Conservation (phyloP, 345 rosid species). For the Populus alba region DNA sequence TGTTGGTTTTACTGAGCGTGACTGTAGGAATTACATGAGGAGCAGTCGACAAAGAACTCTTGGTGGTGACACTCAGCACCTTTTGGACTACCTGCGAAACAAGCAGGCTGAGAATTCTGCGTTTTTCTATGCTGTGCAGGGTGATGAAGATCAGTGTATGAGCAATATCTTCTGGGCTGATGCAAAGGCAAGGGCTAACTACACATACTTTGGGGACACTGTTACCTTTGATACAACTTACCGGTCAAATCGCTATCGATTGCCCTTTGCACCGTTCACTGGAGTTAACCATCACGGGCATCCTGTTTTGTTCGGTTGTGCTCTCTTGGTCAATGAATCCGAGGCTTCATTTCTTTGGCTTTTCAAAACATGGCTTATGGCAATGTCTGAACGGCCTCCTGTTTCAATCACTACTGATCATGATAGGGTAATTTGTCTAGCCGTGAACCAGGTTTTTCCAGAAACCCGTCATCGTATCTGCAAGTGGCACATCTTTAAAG, state of each 20-base stretch:
- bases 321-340: slow-evolving; percentile 45
- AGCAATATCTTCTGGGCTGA: slow-evolving; percentile 55
- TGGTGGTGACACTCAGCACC: slow-evolving; percentile 47
- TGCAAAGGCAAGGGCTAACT: slow-evolving; percentile 40
- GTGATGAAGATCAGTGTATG: slow-evolving; percentile 36
- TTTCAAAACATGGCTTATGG: slow-evolving; percentile 50
- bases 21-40: slow-evolving; percentile 60
- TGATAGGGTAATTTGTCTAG: slow-evolving; percentile 46
- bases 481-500: slow-evolving; percentile 58
- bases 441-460: slow-evolving; percentile 53
- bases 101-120: slow-evolving; percentile 40
- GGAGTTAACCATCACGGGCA: slow-evolving; percentile 64
- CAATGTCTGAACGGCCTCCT: slow-evolving; percentile 49
- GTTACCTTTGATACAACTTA: slow-evolving; percentile 51
- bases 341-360: slow-evolving; percentile 57
- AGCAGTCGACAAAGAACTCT: slow-evolving; percentile 48
- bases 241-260: slow-evolving; percentile 42
- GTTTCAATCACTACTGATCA: slow-evolving; percentile 53
- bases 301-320: slow-evolving; percentile 54
- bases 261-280: slow-evolving; percentile 52
- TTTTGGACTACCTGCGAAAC: slow-evolving; percentile 52
- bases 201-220: slow-evolving; percentile 48
- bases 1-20: slow-evolving; percentile 58
- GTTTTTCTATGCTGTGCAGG: slow-evolving; percentile 48
- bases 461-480: slow-evolving; percentile 52